Conservation (phyloP, 768 basidiomycete genomes). For the Auriscalpium vulgare region DNA sequence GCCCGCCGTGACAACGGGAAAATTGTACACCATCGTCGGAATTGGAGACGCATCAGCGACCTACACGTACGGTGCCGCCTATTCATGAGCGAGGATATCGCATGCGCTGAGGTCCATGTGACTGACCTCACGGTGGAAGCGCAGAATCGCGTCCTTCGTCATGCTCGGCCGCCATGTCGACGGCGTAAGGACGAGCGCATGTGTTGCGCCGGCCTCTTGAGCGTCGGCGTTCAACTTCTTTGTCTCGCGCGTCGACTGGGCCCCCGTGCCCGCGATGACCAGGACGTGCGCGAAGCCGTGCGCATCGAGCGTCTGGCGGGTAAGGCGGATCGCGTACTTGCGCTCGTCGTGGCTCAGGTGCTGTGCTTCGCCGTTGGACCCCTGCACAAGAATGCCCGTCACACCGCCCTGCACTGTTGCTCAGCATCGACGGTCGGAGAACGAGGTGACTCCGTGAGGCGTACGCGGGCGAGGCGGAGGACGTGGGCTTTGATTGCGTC, state of each 20-base stretch:
- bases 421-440: background rate
- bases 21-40: conserved; percentile 79
- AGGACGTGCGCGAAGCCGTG: conserved; percentile 60
- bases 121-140: conserved; percentile 57
- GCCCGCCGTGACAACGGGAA: conserved; percentile 73
- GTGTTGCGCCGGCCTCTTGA: conserved; percentile 74
- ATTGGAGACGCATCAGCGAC: conserved; percentile 65
- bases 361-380: conserved; percentile 71
- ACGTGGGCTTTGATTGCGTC: conserved; percentile 61
- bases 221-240: conserved; percentile 64
- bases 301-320: conserved; percentile 63
- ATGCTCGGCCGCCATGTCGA: conserved; percentile 64
- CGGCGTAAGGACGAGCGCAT: conserved; percentile 67
- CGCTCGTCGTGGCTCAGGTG: conserved; percentile 70
- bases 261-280: conserved; percentile 80
- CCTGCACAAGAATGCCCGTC: conserved; percentile 65
- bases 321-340: conserved; percentile 50
- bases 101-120: background rate
- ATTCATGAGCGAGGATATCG: background rate
- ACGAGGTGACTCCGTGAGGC: background rate
- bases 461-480: conserved; percentile 62
- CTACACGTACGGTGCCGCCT: conserved; percentile 25
- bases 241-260: conserved; percentile 72
- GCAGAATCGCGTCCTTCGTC: conserved; percentile 52
- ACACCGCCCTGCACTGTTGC: conserved; percentile 49